phyloP scores from a whole-genome alignment of 176 grass and related monocot genomes.

The Tillandsia fasciculata region DNA sequence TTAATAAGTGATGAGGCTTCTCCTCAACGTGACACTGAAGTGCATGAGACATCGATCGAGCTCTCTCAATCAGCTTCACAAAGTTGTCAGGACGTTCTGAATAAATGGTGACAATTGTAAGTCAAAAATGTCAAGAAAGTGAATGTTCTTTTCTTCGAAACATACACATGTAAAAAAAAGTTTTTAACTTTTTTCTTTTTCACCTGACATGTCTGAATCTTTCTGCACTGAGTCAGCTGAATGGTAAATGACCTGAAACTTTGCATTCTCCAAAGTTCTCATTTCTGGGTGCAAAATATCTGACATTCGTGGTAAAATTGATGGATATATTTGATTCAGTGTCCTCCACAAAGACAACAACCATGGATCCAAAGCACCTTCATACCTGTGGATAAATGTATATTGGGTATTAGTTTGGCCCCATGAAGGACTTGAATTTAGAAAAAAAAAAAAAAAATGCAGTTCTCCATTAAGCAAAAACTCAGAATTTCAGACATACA shows the following conservation, averaged over 20 bases:
- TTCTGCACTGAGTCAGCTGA: conserved; percentile 24
- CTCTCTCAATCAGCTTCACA: conserved; percentile 47
- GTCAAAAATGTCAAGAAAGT: neutral
- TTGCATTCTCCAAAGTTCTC: conserved; percentile 51
- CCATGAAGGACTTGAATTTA: neutral
- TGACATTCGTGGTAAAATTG: conserved; percentile 57
- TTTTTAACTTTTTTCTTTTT: conserved; percentile 8
- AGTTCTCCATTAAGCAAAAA: too few relatives aligned
- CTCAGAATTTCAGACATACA: too few relatives aligned
- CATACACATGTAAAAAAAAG: neutral
- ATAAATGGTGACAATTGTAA: conserved; percentile 11
- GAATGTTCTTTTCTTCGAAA: neutral
- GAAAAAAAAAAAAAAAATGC: neutral
- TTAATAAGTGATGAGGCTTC: conserved; percentile 64
- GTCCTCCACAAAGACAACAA: conserved; percentile 68
- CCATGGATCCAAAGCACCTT: conserved; percentile 83
- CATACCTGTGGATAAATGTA: conserved; percentile 40
- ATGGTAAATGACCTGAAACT: conserved; percentile 60
- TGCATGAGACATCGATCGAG: conserved; percentile 59
- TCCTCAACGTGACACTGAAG: conserved; percentile 52
- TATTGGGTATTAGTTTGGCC: neutral
- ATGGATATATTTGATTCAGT: conserved; percentile 39
- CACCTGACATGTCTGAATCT: conserved; percentile 39
- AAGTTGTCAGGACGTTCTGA: conserved; percentile 34
- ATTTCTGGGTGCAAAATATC: conserved; percentile 60